Evolutionary conservation across 371 early-diverging fungal species (phyloP).

Genomic region (Actinomucor elegans): DNA sequence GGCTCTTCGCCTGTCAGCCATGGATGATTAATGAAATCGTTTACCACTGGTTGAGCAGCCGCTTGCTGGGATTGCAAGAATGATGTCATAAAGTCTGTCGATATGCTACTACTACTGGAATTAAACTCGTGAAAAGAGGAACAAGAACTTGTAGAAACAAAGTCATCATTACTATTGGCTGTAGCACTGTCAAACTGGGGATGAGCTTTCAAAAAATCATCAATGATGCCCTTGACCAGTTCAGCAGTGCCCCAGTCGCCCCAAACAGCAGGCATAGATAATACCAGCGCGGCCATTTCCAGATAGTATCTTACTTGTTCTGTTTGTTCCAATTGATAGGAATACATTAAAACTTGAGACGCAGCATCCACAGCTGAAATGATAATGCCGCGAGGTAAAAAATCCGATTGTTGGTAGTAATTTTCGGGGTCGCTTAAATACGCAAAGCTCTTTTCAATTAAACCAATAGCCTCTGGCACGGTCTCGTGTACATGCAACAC

Average conservation of each 20-base stretch:
- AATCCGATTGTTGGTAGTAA: not conserved
- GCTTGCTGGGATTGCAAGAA: not conserved
- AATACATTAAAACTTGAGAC: constrained; percentile 15
- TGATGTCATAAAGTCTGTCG: not conserved
- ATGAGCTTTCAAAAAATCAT: constrained; percentile 2
- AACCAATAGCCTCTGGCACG: not conserved
- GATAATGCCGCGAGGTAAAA: constrained; percentile 14
- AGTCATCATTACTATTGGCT: not conserved
- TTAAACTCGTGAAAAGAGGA: not conserved
- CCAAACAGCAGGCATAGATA: constrained; percentile 5
- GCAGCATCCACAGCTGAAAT: constrained; percentile 11
- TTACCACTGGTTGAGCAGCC: not conserved
- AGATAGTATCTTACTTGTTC: constrained; percentile 7
- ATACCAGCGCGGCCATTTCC: constrained; percentile 1
- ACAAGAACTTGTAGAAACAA: too few species aligned
- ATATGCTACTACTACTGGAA: not conserved
- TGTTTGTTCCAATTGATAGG: constrained; percentile 4
- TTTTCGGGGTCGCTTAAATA: constrained; percentile 8
- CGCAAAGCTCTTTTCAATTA: not conserved
- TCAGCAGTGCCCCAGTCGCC: constrained; percentile 8
- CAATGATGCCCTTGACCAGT: not conserved
- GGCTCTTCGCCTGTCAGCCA: constrained; percentile 3
- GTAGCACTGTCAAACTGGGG: not conserved
- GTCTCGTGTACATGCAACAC: not conserved
- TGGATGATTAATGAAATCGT: not conserved